Evolutionary conservation across 495 filamentous ascomycete genomes (phyloP), one percentile per base, ranked within the genome.

Genomic region (Cairneyella variabilis): DNA sequence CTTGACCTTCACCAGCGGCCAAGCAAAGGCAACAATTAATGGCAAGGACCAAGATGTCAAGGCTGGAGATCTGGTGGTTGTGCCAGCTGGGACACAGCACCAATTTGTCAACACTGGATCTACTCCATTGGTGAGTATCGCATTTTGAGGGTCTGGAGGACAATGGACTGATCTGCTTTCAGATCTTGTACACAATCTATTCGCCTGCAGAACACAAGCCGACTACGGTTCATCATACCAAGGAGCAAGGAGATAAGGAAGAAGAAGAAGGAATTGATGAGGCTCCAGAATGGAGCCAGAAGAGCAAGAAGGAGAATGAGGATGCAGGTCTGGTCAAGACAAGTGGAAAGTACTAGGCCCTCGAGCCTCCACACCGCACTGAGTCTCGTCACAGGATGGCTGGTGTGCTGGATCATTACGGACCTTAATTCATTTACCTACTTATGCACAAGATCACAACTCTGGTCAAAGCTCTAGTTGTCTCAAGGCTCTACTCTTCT

Each of bases 1-100:
- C 43, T 70, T 86, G n/a, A 78, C 80, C 42, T 84, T 84, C 63
- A 86, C 79, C 1, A 76, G 72, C 16, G 82, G 83, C 17, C 67
- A 51, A 21, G 80, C 76, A 9, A 74, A 71, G 41, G 81, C 81
- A 2, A 81, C 76, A 6, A 76, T 84, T 3, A 76, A 74, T 21
- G 79, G 80, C 17, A 75, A 77, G 42, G 79, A 84, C 44, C 78
- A 84, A 42, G 66, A 73, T 27, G 69, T 85, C 46, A 74, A 76
- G 43, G 78, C 79, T 1, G 75, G 77, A 23, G 82, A 84, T 55
- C 72, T 84, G 50, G 77, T 85, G 50, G 73, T 84, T 38, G 82
- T 86, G 5, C 82, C 83, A 0, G 82, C 82, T 0, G 81, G 82
- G 0, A 84, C 82, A 10, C 77, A 83, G 65, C 83, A 86, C 60